Evolutionary conservation across 1,139 yeast genomes (phyloP).

Genomic region (Pneumocystis carinii): DNA sequence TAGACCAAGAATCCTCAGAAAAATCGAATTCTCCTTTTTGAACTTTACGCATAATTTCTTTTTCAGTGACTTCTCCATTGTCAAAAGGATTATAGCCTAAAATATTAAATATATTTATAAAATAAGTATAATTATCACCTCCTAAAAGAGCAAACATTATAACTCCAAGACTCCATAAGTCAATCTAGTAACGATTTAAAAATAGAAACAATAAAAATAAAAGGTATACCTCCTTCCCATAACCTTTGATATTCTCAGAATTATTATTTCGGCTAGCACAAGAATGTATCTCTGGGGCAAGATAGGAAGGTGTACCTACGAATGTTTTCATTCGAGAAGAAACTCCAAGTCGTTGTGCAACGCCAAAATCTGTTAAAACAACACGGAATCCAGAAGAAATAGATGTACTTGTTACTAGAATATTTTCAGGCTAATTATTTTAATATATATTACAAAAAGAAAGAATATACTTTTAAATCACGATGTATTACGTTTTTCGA

Average conservation of each 20-base stretch:
- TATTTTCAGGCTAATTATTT: conserved; percentile 35
- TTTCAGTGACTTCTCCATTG: neutral
- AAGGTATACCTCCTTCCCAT: conserved; percentile 30
- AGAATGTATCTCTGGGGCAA: conserved; percentile 11
- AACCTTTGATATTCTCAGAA: conserved; percentile 26
- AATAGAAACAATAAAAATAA: neutral
- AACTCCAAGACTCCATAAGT: conserved; percentile 54
- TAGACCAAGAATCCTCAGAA: conserved; percentile 2
- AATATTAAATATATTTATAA: neutral
- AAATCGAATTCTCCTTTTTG: conserved; percentile 1
- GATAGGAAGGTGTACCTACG: conserved; percentile 32
- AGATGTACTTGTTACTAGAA: conserved; percentile 37
- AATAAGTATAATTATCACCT: conserved; percentile 10
- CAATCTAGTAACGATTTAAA: conserved; percentile 23
- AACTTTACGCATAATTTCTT: conserved; percentile 3
- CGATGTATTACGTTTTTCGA: conserved; percentile 36
- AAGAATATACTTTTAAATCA: conserved; percentile 30
- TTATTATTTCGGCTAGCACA: conserved; percentile 6
- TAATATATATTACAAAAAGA: neutral
- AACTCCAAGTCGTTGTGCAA: conserved; percentile 33
- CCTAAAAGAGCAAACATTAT: conserved; percentile 38
- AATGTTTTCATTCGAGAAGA: conserved; percentile 36
- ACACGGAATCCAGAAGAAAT: conserved; percentile 32
- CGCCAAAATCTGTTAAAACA: conserved; percentile 53
- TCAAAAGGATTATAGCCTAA: conserved; percentile 5